These are phyloP conservation scores for Huntiella moniliformis DNA, from an alignment of 2,329 filamentous ascomycete genomes.

Conservation along the genomic window DNA sequence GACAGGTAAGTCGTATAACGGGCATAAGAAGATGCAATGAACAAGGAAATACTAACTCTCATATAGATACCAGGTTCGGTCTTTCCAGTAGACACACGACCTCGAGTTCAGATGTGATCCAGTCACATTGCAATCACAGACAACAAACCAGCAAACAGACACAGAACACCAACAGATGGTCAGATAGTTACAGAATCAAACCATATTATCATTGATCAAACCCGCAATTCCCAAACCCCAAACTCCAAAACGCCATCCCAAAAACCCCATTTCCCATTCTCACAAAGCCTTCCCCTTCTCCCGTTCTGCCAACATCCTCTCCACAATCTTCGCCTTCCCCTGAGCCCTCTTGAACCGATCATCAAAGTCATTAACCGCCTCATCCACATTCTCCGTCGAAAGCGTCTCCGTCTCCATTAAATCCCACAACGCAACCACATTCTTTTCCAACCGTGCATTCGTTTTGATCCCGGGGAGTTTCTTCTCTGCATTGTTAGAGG, in stretches of 20 bases:
- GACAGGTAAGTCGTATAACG: constrained; percentile 36
- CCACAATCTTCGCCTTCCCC: constrained; percentile 70
- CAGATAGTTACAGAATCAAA: constrained; percentile 4
- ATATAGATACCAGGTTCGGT: constrained; percentile 43
- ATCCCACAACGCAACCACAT: constrained; percentile 55
- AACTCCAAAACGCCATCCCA: neutral
- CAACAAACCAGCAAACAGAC: neutral
- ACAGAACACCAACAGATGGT: neutral
- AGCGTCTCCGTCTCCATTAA: constrained; percentile 63
- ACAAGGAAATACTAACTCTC: constrained; percentile 17
- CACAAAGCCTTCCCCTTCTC: constrained; percentile 7
- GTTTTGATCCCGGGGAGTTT: constrained; percentile 26
- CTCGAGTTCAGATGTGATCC: neutral
- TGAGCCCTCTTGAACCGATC: constrained; percentile 68
- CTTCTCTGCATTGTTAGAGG: constrained; percentile 7
- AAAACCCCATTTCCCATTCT: neutral
- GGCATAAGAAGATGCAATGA: neutral
- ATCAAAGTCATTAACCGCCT: constrained; percentile 80
- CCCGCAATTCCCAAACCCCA: neutral
- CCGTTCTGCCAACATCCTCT: constrained; percentile 40
- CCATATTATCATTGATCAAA: neutral
- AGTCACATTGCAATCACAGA: constrained; percentile 5
- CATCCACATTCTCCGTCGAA: constrained; percentile 66
- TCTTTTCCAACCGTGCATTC: constrained; percentile 54
- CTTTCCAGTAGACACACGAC: constrained; percentile 29